phyloP scores from a whole-genome alignment of 1,284 basidiomycete species.

The Irpex sp. region DNA sequence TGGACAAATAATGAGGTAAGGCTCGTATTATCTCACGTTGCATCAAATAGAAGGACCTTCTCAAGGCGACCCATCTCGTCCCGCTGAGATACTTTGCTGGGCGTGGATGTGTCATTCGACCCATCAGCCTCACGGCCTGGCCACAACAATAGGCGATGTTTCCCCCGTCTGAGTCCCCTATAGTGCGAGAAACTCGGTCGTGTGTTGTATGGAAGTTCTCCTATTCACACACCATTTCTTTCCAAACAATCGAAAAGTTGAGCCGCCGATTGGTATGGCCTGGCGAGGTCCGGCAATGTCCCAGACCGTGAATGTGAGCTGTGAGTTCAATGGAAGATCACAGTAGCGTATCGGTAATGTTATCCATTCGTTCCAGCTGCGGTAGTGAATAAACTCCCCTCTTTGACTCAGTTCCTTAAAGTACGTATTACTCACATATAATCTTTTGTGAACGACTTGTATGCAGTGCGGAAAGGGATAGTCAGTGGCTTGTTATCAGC shows the following conservation, averaged over 20 bases:
- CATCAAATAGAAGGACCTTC: constrained; percentile 49
- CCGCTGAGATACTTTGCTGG: constrained; percentile 74
- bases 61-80: constrained; percentile 96
- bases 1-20: neutral
- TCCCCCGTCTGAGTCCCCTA: constrained; percentile 87
- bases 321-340: constrained; percentile 84
- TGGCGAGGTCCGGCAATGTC: constrained; percentile 82
- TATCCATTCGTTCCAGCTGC: constrained; percentile 96
- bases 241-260: constrained; percentile 87
- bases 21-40: too few species aligned
- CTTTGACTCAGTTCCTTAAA: neutral
- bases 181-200: neutral
- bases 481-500: constrained; percentile 93
- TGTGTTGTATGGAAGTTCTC: neutral
- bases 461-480: constrained; percentile 86
- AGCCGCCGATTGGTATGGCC: constrained; percentile 82
- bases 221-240: constrained; percentile 75
- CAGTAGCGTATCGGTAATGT: constrained; percentile 89
- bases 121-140: constrained; percentile 83
- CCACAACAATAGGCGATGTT: constrained; percentile 88
- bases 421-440: constrained; percentile 57
- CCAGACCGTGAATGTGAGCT: constrained; percentile 93
- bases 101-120: constrained; percentile 76
- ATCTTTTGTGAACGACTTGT: constrained; percentile 85
- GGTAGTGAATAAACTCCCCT: constrained; percentile 3